phyloP scores from a whole-genome alignment of 495 filamentous ascomycete genomes.

The Elasticomyces elasticus region DNA sequence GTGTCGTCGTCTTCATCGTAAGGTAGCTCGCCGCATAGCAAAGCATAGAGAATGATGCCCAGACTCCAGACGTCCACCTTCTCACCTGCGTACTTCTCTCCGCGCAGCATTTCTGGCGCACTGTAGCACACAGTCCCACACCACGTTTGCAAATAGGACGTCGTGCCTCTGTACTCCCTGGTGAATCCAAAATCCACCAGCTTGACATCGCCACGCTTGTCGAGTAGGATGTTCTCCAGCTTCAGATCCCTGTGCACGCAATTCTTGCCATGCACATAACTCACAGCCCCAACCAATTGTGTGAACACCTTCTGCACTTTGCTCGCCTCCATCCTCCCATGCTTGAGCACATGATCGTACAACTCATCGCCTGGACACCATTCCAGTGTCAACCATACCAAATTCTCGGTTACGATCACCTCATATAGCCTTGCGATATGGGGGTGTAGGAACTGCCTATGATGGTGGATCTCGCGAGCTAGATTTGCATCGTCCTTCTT shows the following conservation, averaged over 20 bases:
- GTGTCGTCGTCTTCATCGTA: slow-evolving; percentile 86
- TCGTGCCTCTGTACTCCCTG: slow-evolving; percentile 88
- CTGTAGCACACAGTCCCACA: slow-evolving; percentile 97
- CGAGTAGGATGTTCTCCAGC: slow-evolving; percentile 91
- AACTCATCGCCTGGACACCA: slow-evolving; percentile 97
- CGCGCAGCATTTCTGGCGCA: slow-evolving; percentile 95
- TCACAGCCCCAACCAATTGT: slow-evolving; percentile 88
- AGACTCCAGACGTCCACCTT: slow-evolving; percentile 98
- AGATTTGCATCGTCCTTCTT: slow-evolving; percentile 93
- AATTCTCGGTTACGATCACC: slow-evolving; percentile 85
- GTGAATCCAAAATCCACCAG: slow-evolving; percentile 99
- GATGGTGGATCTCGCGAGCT: slow-evolving; percentile 94
- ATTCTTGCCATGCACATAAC: slow-evolving; percentile 88
- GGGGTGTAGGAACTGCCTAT: slow-evolving; percentile 93
- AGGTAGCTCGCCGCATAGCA: slow-evolving; percentile 84
- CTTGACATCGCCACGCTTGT: slow-evolving; percentile 97
- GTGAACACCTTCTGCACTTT: slow-evolving; percentile 95
- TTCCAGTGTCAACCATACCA: slow-evolving; percentile 95
- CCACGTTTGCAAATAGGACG: slow-evolving; percentile 93
- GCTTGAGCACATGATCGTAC: slow-evolving; percentile 83
- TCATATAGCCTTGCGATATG: slow-evolving; percentile 96
- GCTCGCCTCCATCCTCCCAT: slow-evolving; percentile 73
- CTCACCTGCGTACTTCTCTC: slow-evolving; percentile 94
- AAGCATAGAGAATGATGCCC: slow-evolving; percentile 88
- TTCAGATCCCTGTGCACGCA: slow-evolving; percentile 97